Percentiles rank a stretch among this genome's conserved stretches.
Evolutionary conservation across 305 asterid species (phyloP).

Genomic region (Fraxinus sp.): DNA sequence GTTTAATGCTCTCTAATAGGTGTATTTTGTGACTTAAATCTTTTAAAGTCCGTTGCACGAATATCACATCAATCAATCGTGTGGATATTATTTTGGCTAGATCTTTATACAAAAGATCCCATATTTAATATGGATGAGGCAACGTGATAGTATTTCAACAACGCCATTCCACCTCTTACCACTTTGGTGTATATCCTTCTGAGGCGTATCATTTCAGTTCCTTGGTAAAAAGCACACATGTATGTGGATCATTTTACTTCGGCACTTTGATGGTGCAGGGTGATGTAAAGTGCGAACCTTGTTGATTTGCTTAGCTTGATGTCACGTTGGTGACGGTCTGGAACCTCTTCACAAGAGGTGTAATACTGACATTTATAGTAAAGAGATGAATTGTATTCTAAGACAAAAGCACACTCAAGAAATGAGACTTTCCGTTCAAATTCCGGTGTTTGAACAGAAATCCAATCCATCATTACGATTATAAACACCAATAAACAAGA

Average conservation of each 20-base stretch:
- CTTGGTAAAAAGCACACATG: neutral
- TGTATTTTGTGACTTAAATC: neutral
- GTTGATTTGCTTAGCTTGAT: neutral
- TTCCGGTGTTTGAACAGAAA: neutral
- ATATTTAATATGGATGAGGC: neutral
- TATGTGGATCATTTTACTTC: neutral
- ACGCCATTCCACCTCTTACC: neutral
- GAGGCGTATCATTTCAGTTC: neutral
- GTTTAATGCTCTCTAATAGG: neutral
- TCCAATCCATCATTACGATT: neutral
- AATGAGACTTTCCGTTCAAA: neutral
- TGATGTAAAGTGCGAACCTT: neutral
- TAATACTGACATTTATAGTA: neutral
- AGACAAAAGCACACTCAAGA: neutral
- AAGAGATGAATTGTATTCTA: neutral
- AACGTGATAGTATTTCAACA: too few relatives aligned
- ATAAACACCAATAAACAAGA: neutral
- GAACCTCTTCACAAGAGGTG: neutral
- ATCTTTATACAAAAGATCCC: neutral
- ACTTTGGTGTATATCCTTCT: neutral
- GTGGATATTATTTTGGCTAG: neutral
- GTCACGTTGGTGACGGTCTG: neutral
- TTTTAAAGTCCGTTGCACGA: neutral
- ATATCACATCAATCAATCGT: neutral
- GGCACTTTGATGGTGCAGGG: neutral